phyloP scores from a whole-genome alignment of 2,329 filamentous ascomycete genomes.

The Penicillium sp. region DNA sequence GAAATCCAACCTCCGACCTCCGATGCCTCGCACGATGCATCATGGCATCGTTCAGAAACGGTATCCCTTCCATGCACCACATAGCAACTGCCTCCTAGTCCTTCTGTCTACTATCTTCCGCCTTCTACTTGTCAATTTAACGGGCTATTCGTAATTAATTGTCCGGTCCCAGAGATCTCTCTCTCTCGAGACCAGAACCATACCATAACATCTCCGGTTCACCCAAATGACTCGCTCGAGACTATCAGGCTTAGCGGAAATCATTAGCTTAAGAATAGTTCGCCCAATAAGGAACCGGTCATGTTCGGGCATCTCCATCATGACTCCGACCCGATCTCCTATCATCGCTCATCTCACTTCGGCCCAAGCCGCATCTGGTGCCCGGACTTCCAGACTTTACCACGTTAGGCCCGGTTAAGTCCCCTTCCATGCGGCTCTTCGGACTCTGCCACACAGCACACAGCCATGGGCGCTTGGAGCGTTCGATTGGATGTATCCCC shows the following conservation, averaged over 20 bases:
- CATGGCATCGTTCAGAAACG: not conserved
- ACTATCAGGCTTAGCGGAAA: not conserved
- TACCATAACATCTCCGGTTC: not conserved
- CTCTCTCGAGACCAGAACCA: not conserved
- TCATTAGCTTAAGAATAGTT: not conserved
- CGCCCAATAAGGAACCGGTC: not conserved
- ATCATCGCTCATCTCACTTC: not conserved
- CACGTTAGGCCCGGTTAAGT: conserved; percentile 6
- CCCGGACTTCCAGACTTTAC: conserved; percentile 13
- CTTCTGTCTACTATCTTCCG: too few species aligned
- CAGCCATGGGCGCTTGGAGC: conserved; percentile 7
- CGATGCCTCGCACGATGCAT: not conserved
- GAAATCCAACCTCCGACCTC: not conserved
- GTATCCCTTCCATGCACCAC: not conserved
- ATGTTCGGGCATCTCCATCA: not conserved
- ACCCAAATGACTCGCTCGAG: not conserved
- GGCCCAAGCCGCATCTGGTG: not conserved
- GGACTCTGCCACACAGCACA: not conserved
- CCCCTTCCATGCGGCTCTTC: conserved; percentile 26
- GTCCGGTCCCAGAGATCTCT: not conserved
- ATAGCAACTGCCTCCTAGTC: not conserved
- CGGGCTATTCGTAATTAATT: not conserved
- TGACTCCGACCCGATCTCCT: not conserved
- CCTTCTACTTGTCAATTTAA: not conserved
- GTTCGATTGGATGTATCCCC: not conserved